Percentiles rank a stretch among this genome's conserved stretches.
Conservation (phyloP, 1,139 yeast genomes). For the Yamadazyma buinensis region DNA sequence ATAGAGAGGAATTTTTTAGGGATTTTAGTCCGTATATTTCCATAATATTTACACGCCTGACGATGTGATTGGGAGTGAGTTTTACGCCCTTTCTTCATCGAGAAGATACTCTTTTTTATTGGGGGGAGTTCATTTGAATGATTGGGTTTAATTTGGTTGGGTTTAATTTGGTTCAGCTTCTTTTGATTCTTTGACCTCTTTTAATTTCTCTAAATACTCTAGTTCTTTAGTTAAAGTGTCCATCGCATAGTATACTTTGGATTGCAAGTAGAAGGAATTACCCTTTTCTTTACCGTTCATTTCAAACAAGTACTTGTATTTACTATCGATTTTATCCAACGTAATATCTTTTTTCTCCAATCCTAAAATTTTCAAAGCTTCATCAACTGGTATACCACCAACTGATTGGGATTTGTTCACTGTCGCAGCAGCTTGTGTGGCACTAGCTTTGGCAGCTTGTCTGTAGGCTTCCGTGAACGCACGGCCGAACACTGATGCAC, state of each 20-base stretch:
- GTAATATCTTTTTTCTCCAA: constrained; percentile 57
- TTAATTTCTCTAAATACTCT: constrained; percentile 39
- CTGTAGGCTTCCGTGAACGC: constrained; percentile 97
- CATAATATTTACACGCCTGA: too few species aligned
- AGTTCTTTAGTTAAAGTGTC: constrained; percentile 45
- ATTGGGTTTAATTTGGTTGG: too few species aligned
- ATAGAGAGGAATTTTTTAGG: too few species aligned
- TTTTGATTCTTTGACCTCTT: too few species aligned
- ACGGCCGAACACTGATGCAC: constrained; percentile 92
- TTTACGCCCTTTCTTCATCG: too few species aligned
- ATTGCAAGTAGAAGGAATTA: constrained; percentile 87
- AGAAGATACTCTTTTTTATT: too few species aligned
- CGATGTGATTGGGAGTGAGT: too few species aligned
- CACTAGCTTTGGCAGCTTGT: constrained; percentile 88
- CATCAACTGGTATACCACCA: constrained; percentile 82
- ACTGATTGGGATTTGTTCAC: constrained; percentile 46
- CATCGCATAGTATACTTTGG: constrained; percentile 77
- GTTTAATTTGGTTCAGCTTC: too few species aligned
- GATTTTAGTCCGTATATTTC: too few species aligned
- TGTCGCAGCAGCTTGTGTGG: constrained; percentile 51
- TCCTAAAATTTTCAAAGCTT: constrained; percentile 87
- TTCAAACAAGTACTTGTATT: constrained; percentile 79
- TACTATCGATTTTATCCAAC: constrained; percentile 62
- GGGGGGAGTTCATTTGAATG: too few species aligned
- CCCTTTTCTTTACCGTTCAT: constrained; percentile 92